These are phyloP conservation scores for Colletotrichum lupini DNA, from an alignment of 2,329 filamentous ascomycete genomes.

Conservation along the genomic window DNA sequence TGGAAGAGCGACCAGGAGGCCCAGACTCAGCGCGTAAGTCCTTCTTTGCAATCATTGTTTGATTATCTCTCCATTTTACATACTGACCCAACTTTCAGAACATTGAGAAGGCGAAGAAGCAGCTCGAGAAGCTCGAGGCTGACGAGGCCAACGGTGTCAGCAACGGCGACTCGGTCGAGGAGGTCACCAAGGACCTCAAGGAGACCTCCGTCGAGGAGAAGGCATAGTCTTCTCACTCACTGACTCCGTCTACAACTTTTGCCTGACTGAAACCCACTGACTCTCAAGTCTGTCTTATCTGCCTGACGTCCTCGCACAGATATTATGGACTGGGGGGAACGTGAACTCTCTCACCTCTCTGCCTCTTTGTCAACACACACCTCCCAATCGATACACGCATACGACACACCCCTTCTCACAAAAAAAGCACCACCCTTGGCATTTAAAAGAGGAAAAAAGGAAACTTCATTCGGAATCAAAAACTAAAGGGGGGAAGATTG, in stretches of 20 bases:
- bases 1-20: conserved; percentile 93
- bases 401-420: background rate
- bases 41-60: background rate
- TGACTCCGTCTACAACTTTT: conserved; percentile 29
- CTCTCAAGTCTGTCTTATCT: background rate
- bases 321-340: background rate
- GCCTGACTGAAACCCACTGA: background rate
- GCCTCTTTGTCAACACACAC: background rate
- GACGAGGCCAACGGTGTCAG: conserved; percentile 64
- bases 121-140: conserved; percentile 89
- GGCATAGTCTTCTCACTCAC: conserved; percentile 45
- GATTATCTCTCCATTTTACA: background rate
- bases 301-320: background rate
- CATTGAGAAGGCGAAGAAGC: conserved; percentile 94
- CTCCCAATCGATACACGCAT: conserved; percentile 2
- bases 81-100: conserved; percentile 71
- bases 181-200: conserved; percentile 63
- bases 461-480: conserved; percentile 8
- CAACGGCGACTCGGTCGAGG: conserved; percentile 65
- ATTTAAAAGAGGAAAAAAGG: background rate
- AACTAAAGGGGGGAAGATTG: conserved; percentile 2
- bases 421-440: too few relatives aligned
- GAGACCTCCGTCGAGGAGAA: conserved; percentile 64
- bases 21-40: conserved; percentile 88
- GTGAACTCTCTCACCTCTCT: background rate